Evolutionary conservation across 768 basidiomycete species (phyloP).

Genomic region (Tylopilus vinaceipallidus): DNA sequence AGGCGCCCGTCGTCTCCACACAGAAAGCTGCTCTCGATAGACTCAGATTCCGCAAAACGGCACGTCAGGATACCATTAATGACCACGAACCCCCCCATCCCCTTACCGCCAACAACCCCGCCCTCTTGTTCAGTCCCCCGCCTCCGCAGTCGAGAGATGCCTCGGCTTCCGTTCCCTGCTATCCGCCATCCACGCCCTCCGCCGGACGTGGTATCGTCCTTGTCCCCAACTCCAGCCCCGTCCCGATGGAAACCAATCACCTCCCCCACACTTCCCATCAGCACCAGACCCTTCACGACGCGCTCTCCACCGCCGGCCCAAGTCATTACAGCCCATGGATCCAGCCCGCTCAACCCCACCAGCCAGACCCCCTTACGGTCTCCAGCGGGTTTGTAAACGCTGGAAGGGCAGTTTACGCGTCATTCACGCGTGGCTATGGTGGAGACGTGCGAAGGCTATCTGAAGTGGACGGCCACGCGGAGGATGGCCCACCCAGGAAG

Average conservation of each 20-base stretch:
- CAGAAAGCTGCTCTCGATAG: slow-evolving; percentile 45
- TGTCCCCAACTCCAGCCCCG: slow-evolving; percentile 76
- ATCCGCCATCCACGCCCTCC: slow-evolving; percentile 46
- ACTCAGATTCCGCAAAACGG: slow-evolving; percentile 48
- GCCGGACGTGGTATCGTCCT: slow-evolving; percentile 54
- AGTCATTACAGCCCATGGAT: slow-evolving; percentile 38
- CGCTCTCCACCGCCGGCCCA: slow-evolving; percentile 41
- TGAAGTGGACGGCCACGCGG: slow-evolving; percentile 38
- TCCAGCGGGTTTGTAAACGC: slow-evolving; percentile 57
- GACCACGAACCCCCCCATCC: slow-evolving; percentile 40
- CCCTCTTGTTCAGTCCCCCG: slow-evolving; percentile 35
- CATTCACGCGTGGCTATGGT: slow-evolving; percentile 43
- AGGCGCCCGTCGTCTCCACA: slow-evolving; percentile 29
- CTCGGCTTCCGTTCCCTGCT: slow-evolving; percentile 61
- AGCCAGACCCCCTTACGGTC: slow-evolving; percentile 54
- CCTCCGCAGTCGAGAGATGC: slow-evolving; percentile 76
- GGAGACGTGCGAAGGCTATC: slow-evolving; percentile 38
- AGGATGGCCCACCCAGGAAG: slow-evolving; percentile 71
- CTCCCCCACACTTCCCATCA: slow-evolving; percentile 41
- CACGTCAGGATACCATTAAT: slow-evolving; percentile 31
- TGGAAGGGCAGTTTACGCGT: slow-evolving; percentile 46
- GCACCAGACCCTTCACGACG: slow-evolving; percentile 40
- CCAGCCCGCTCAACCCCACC: slow-evolving; percentile 32
- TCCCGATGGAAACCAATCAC: slow-evolving; percentile 38
- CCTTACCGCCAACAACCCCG: slow-evolving; percentile 64